phyloP scores from a whole-genome alignment of 495 filamentous ascomycete genomes.

The Neurospora africana region DNA sequence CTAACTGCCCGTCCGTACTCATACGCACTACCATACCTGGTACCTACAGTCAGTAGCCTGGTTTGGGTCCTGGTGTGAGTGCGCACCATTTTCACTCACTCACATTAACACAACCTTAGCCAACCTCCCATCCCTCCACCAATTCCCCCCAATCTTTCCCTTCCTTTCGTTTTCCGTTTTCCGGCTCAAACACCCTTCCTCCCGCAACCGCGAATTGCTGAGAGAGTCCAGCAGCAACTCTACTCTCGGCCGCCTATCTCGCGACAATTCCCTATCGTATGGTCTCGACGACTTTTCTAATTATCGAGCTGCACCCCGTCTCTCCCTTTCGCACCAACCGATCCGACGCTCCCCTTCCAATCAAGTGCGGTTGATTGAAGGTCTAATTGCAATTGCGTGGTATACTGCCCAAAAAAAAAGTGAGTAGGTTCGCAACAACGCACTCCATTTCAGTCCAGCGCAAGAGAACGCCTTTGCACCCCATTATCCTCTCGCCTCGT shows the following conservation, averaged over 20 bases:
- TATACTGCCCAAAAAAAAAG: not conserved
- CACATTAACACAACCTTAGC: not conserved
- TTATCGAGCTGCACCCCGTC: not conserved
- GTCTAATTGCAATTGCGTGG: not conserved
- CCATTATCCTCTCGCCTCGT: not conserved
- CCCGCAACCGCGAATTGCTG: not conserved
- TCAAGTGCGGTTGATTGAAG: not conserved
- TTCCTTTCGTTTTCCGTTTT: not conserved
- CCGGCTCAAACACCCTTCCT: not conserved
- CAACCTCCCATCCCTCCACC: not conserved
- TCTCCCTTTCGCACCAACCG: not conserved
- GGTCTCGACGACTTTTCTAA: not conserved
- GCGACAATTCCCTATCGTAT: not conserved
- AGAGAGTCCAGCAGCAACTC: not conserved
- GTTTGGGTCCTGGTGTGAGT: not conserved
- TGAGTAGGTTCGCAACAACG: not conserved
- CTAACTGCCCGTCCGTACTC: not conserved
- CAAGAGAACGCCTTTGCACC: not conserved
- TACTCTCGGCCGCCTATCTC: not conserved
- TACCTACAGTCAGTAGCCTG: not conserved
- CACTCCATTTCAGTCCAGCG: not conserved
- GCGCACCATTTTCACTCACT: not conserved
- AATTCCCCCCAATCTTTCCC: not conserved
- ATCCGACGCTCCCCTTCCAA: not conserved
- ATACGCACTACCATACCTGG: not conserved